phyloP scores from a whole-genome alignment of 306 rosid species.

The Castanea crenata region DNA sequence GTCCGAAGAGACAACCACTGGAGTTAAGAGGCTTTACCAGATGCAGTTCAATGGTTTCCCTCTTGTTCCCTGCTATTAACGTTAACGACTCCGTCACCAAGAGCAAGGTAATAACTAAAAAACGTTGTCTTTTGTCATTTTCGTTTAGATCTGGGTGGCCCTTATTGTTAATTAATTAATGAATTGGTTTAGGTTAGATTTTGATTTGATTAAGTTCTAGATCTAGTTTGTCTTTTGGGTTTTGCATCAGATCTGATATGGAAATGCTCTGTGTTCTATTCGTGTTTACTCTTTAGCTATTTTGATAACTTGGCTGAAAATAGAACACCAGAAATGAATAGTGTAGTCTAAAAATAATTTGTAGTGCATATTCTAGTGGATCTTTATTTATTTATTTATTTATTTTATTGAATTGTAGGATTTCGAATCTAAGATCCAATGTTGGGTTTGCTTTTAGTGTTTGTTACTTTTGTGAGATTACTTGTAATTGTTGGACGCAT shows the following conservation, averaged over 20 bases:
- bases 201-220: background rate
- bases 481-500: too few relatives aligned
- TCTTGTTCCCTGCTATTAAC: conserved; percentile 91
- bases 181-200: too few relatives aligned
- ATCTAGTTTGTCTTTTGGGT: background rate
- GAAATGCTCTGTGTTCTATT: background rate
- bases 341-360: too few relatives aligned
- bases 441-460: background rate
- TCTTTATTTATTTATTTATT: background rate
- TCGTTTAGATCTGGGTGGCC: conserved; percentile 6
- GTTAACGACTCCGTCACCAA: conserved; percentile 97
- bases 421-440: background rate
- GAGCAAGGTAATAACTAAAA: conserved; percentile 70
- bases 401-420: background rate
- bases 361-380: background rate
- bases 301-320: too few relatives aligned
- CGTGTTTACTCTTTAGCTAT: background rate
- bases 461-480: background rate
- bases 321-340: too few relatives aligned
- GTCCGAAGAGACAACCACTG: conserved; percentile 96
- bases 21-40: conserved; percentile 98
- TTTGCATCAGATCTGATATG: background rate
- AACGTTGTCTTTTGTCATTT: too few relatives aligned
- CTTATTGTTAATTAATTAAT: background rate
- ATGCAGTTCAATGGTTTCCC: conserved; percentile 70